Conservation (phyloP, 495 filamentous ascomycete genomes). For the Talaromyces liani region DNA sequence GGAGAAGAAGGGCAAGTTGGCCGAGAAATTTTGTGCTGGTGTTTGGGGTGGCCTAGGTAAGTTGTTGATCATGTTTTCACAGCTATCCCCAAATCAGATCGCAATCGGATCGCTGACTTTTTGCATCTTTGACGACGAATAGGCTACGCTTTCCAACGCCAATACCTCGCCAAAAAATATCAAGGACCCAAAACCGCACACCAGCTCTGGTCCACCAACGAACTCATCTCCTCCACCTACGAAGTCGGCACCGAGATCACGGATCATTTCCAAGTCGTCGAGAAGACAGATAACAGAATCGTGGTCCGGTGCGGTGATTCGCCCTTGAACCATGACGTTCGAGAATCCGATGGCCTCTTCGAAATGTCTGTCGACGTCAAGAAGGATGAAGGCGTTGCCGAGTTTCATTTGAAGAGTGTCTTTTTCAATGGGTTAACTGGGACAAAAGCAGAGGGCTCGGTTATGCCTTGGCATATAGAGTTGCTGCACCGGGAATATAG, state of each 20-base stretch:
- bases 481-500: conserved; percentile 59
- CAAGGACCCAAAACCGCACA: conserved; percentile 48
- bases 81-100: not conserved
- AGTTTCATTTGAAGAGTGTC: conserved; percentile 61
- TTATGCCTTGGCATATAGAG: conserved; percentile 49
- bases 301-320: conserved; percentile 61
- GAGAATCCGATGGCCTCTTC: conserved; percentile 62
- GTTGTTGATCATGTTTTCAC: not conserved
- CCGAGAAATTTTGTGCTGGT: conserved; percentile 56
- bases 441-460: conserved; percentile 29
- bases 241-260: conserved; percentile 58
- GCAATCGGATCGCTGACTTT: not conserved
- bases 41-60: conserved; percentile 60
- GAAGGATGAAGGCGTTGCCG: conserved; percentile 47
- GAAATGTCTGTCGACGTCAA: conserved; percentile 59
- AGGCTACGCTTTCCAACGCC: conserved; percentile 60
- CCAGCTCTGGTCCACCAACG: conserved; percentile 55
- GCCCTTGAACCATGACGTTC: conserved; percentile 47
- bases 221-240: conserved; percentile 48
- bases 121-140: not conserved
- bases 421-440: conserved; percentile 50
- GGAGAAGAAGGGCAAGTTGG: conserved; percentile 51
- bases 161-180: conserved; percentile 55
- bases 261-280: conserved; percentile 72
- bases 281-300: conserved; percentile 53